These are phyloP conservation scores for Apiospora aurea DNA, from an alignment of 2,329 filamentous ascomycete species.

Conservation along the genomic window DNA sequence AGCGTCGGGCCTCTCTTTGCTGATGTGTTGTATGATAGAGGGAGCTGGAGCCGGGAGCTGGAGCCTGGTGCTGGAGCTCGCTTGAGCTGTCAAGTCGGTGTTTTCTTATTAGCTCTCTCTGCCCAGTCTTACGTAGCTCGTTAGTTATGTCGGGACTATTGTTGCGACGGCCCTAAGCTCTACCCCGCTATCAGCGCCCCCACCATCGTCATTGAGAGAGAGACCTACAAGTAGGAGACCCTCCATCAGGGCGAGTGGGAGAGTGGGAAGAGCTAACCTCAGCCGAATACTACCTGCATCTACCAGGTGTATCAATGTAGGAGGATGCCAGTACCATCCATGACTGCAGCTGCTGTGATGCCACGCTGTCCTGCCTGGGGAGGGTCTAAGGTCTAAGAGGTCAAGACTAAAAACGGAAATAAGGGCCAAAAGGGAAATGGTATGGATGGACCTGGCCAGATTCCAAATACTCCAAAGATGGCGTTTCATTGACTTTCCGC, in stretches of 20 bases:
- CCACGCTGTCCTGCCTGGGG: constrained; percentile 16
- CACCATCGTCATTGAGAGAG: constrained; percentile 13
- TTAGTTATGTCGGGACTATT: constrained; percentile 8
- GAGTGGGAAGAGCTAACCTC: background rate
- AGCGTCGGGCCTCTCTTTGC: background rate
- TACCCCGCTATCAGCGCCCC: constrained; percentile 13
- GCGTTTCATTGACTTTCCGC: constrained; percentile 12
- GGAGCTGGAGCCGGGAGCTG: background rate
- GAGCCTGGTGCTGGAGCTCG: background rate
- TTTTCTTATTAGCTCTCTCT: background rate
- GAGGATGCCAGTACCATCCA: background rate
- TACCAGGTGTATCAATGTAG: background rate
- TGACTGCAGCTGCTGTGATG: background rate
- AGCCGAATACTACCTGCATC: background rate
- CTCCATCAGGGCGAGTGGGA: background rate
- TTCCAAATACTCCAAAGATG: constrained; percentile 18
- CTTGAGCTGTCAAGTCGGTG: background rate
- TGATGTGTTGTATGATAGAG: background rate
- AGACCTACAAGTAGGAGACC: too few species aligned
- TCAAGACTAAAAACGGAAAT: background rate
- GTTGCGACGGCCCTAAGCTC: background rate
- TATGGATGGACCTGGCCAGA: background rate
- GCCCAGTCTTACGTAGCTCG: background rate
- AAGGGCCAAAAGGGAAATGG: background rate
- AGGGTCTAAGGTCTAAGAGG: background rate